A percentile compares a stretch with the other conserved stretches of the same genome.
These are phyloP conservation scores for Coemansia sp. DNA, from an alignment of 192 early-diverging fungal genomes.

Conservation along the genomic window DNA sequence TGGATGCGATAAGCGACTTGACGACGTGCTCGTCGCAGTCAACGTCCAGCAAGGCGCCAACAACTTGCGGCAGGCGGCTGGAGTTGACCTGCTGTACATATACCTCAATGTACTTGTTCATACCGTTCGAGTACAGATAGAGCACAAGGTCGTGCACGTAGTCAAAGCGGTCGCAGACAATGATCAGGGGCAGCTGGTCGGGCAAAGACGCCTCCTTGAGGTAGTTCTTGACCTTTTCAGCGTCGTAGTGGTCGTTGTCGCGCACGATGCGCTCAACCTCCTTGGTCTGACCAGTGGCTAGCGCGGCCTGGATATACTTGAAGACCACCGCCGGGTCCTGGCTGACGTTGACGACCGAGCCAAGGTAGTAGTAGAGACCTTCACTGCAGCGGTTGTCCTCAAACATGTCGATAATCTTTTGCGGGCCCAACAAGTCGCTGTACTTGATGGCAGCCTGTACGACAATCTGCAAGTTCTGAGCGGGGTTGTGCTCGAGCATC, in stretches of 20 bases:
- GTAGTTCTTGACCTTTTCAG: conserved; percentile 99
- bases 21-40: conserved; percentile 96
- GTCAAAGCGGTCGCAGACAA: conserved; percentile 97
- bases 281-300: conserved; percentile 90
- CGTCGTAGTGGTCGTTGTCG: conserved; percentile 95
- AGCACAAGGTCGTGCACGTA: conserved; percentile 98
- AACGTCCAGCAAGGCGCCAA: conserved; percentile 97
- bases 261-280: conserved; percentile 98
- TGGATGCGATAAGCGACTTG: conserved; percentile 85
- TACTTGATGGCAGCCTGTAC: conserved; percentile 97
- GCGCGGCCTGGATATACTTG: conserved; percentile 99
- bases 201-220: conserved; percentile 95
- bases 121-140: conserved; percentile 92
- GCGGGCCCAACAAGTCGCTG: conserved; percentile 90
- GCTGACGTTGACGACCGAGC: conserved; percentile 94
- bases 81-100: conserved; percentile 99
- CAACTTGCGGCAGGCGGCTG: conserved; percentile 88
- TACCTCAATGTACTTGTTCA: conserved; percentile 96
- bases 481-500: conserved; percentile 89
- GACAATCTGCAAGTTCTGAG: conserved; percentile 95
- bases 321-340: conserved; percentile 95
- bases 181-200: conserved; percentile 97
- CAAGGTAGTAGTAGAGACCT: conserved; percentile 97
- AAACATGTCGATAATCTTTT: conserved; percentile 89
- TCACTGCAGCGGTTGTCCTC: conserved; percentile 91